Conservation (phyloP, 2,329 filamentous ascomycete species). For the Trichoderma pleuroti region DNA sequence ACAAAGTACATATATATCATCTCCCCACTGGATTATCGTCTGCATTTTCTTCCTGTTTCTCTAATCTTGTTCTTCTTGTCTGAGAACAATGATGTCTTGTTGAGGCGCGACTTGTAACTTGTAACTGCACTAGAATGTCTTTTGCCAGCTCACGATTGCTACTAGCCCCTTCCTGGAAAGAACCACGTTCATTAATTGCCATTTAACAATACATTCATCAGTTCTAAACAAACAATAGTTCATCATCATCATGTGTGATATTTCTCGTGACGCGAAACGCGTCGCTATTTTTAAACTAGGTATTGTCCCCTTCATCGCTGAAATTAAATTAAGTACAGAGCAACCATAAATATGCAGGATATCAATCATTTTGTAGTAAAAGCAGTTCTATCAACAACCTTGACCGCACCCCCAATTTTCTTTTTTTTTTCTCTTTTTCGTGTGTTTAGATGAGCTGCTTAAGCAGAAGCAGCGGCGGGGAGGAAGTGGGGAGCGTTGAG, state of each 20-base stretch:
- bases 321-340: not conserved
- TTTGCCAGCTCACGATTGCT: not conserved
- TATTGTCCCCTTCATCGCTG: not conserved
- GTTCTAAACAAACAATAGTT: not conserved
- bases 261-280: not conserved
- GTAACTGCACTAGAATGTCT: not conserved
- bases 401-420: no score
- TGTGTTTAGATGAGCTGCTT: not conserved
- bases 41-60: not conserved
- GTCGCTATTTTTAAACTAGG: not conserved
- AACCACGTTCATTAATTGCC: not conserved
- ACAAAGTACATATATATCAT: not conserved
- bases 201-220: not conserved
- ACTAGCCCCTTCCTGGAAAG: not conserved
- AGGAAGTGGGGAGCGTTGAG: conserved; percentile 39
- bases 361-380: not conserved
- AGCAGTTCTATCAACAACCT: not conserved
- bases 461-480: not conserved
- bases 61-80: not conserved
- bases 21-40: not conserved
- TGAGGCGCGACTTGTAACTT: no score
- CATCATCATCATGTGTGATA: not conserved
- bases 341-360: not conserved
- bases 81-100: no score
- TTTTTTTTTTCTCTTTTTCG: not conserved